These are phyloP conservation scores for Colletotrichum neosansevieriae DNA, from an alignment of 2,329 filamentous ascomycete species.

Conservation along the genomic window DNA sequence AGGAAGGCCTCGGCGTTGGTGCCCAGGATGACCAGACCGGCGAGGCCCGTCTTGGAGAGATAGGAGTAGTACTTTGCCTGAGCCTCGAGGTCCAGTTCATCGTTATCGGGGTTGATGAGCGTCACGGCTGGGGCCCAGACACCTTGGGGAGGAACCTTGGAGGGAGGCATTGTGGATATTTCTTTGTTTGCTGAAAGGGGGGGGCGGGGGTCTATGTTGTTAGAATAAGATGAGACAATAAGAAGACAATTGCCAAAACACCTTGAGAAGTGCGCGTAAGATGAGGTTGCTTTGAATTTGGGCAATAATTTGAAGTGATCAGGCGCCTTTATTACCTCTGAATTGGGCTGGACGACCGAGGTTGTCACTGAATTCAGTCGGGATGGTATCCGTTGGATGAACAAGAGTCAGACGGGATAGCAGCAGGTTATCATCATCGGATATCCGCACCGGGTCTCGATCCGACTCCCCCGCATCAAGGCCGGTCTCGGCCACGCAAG, in stretches of 20 bases:
- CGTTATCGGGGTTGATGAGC: conserved; percentile 63
- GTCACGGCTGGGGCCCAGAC: conserved; percentile 67
- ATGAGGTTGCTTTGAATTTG: neutral
- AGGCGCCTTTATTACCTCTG: conserved; percentile 18
- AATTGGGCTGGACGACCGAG: conserved; percentile 24
- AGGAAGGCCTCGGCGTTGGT: conserved; percentile 69
- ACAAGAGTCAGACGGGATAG: conserved; percentile 21
- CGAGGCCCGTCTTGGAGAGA: conserved; percentile 61
- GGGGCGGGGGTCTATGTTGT: neutral
- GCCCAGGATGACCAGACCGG: conserved; percentile 65
- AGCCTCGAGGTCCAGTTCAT: conserved; percentile 59
- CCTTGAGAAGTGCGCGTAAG: neutral
- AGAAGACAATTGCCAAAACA: neutral
- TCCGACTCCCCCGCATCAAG: conserved; percentile 37
- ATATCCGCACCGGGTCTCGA: conserved; percentile 37
- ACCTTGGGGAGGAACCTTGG: conserved; percentile 46
- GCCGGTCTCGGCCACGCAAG: conserved; percentile 38
- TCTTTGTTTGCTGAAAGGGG: neutral
- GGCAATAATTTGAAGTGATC: neutral
- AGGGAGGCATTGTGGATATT: conserved; percentile 13
- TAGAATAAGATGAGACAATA: neutral
- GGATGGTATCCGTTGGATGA: conserved; percentile 29
- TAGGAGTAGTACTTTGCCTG: conserved; percentile 65
- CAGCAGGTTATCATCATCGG: conserved; percentile 28
- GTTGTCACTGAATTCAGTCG: neutral